Evolutionary conservation across 1,284 basidiomycete species (phyloP), one percentile per base, ranked within the genome.

Genomic region (Leccinum cinnamomeum): DNA sequence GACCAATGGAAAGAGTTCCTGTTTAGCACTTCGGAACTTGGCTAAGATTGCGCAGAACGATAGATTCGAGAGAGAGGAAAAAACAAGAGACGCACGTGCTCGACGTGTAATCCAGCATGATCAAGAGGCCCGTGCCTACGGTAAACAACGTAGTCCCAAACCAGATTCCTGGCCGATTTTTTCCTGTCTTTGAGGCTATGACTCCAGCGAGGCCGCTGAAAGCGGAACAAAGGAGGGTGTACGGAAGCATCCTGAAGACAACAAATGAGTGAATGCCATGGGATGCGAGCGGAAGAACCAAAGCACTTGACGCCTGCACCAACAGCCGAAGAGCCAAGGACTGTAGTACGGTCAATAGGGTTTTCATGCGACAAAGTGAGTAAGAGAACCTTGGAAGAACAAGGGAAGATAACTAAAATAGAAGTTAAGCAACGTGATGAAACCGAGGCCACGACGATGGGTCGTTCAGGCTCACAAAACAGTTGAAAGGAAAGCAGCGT

Each of bases 171-270:
- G 79, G 77, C 20, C 89, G 79, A 71, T 90, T 92, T 39, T 79
- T 76, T 10, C 85, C 85, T 8, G 80, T 83, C 56, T 79, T 80
- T 14, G 86, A 81, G 35, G 92, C 81, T 28, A 88, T 20, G 12
- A 89, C 71, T 30, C 93, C 92, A 10, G 83, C 79, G 0, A 82
- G 3, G 7, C 84, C 82, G 18, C 88, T 87, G 2, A 85, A 75
- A 8, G 84, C 18, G 1, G 90, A 79, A 41, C 79, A 77, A 1
- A 85, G 84, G 3, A 92, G 79, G 1, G 89, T 90, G 72, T 80
- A 94, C 0, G 93, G 87, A n/a, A 94, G 77, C 84, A 91, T 89
- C 68, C 88, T 89, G 44, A 35, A 56, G n/a, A 23, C 14, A 33
- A 18, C 2, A 0, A 7, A 8, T 67, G 33, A 67, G 53, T 3